Evolutionary conservation across 1,284 basidiomycete genomes (phyloP), one percentile per base, ranked within the genome.

Genomic region (Crocinoboletus sp.): DNA sequence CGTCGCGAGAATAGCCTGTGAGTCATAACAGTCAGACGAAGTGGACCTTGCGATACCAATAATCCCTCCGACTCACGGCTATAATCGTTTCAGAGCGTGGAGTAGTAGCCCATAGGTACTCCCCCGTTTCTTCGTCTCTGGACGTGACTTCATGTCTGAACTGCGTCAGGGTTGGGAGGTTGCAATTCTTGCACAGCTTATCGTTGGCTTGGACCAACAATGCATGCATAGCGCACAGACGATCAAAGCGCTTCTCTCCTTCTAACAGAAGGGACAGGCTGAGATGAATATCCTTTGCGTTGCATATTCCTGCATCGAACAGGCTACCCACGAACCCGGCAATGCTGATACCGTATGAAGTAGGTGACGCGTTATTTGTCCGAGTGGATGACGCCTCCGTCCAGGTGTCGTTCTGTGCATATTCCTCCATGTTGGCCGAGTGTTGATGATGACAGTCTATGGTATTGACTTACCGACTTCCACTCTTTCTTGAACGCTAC

Each of bases 251-350:
- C 24, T 49, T 52, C 19, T 48, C 48, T 27, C 58, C 60, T 12
- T 50, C 45, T 13, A 43, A 16, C 0, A 68, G 46, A 9, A 57
- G 33, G 15, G 41, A 41, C 31, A 70, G 34, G 45, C 66, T 68
- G 7, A 49, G 15, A 22, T 58, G 48, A 29, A 65, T 38, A 28
- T 70, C 68, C 24, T 38, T 50, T 2, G 51, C 57, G 2, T 30
- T 41, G 28, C 49, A 30, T 32, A 68, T 39, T 13, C 45, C 53
- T 13, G 47, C 51, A 16, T 45, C 46, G 39, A 58, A 69, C 27
- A 69, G 43, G 16, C 64, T 54, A 6, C 66, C 66, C 19, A 68
- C 41, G 39, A 68, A 53, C 12, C 53, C 57, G 11, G 66, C 61
- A 16, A 62, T 55, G 23, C 66, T 61, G n/a, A 67, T 47, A 5